Percentiles rank a stretch among this genome's conserved stretches.
These are phyloP conservation scores for Xylaria bambusicola DNA, from an alignment of 495 filamentous ascomycete genomes.

Conservation along the genomic window DNA sequence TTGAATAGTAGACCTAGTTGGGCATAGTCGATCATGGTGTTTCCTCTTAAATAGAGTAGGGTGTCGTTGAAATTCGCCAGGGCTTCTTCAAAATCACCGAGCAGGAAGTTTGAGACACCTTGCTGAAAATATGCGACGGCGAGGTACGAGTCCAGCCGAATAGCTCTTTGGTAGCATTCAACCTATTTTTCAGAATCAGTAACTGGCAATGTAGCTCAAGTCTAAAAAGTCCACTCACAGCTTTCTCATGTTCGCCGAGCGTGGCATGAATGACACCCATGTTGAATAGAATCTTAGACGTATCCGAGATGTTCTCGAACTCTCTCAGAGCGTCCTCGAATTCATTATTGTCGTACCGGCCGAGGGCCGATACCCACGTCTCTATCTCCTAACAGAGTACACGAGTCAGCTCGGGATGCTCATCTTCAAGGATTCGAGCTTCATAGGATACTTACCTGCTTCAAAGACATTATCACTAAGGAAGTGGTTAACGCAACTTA, in stretches of 20 bases:
- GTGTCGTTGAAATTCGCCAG: constrained; percentile 99
- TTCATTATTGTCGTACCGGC: constrained; percentile 92
- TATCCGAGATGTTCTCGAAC: constrained; percentile 88
- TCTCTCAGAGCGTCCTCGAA: constrained; percentile 81
- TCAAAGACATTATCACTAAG: constrained; percentile 61
- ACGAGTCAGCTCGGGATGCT: constrained; percentile 21
- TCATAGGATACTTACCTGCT: constrained; percentile 60
- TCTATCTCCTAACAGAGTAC: constrained; percentile 80
- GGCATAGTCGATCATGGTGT: constrained; percentile 97
- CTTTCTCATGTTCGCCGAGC: constrained; percentile 92
- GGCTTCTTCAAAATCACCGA: constrained; percentile 97
- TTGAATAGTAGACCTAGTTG: constrained; percentile 96
- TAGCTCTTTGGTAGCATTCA: constrained; percentile 89
- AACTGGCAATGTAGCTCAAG: constrained; percentile 3
- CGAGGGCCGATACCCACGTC: constrained; percentile 92
- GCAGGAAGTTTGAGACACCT: constrained; percentile 95
- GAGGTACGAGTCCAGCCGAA: constrained; percentile 88
- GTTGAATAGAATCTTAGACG: constrained; percentile 98
- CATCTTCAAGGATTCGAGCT: neutral
- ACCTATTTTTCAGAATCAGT: constrained; percentile 58
- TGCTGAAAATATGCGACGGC: constrained; percentile 99
- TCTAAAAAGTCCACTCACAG: constrained; percentile 61
- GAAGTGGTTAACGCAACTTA: constrained; percentile 3
- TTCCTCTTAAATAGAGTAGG: constrained; percentile 89
- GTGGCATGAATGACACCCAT: constrained; percentile 98